A percentile compares a stretch with the other conserved stretches of the same genome.
phyloP scores from a whole-genome alignment of 2,329 filamentous ascomycete species.

The Penicillium sp. region DNA sequence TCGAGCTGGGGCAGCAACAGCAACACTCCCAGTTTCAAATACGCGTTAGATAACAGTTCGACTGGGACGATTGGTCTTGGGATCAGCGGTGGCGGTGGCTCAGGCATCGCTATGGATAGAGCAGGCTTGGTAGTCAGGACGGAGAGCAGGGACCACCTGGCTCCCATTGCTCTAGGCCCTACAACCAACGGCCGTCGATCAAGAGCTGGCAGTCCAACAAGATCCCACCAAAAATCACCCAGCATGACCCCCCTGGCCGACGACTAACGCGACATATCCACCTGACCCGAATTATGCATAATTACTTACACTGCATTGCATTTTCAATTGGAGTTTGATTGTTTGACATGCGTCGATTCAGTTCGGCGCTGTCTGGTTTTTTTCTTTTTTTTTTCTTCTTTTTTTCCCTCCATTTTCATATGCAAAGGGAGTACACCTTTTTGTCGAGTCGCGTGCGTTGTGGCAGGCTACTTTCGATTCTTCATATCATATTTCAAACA shows the following conservation, averaged over 20 bases:
- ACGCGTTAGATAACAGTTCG: conserved; percentile 43
- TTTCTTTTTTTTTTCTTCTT: background rate
- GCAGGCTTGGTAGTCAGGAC: conserved; percentile 76
- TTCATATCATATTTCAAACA: conserved; percentile 24
- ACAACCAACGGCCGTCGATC: conserved; percentile 48
- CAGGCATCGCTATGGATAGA: conserved; percentile 54
- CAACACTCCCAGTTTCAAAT: conserved; percentile 38
- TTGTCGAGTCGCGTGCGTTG: conserved; percentile 3
- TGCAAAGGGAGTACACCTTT: background rate
- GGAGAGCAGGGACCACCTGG: conserved; percentile 79
- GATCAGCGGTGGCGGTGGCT: conserved; percentile 28
- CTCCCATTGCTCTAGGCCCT: conserved; percentile 53
- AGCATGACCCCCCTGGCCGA: conserved; percentile 37
- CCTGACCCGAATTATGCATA: conserved; percentile 19
- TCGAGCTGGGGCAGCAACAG: conserved; percentile 35
- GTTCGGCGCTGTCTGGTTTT: conserved; percentile 2
- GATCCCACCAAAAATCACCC: conserved; percentile 39
- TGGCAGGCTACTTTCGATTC: conserved; percentile 21
- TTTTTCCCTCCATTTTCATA: background rate
- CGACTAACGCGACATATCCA: conserved; percentile 27
- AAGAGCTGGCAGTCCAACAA: conserved; percentile 51
- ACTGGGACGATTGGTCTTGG: conserved; percentile 40
- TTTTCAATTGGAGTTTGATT: conserved; percentile 26
- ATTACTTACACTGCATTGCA: conserved; percentile 20
- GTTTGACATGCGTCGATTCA: conserved; percentile 5